These are phyloP conservation scores for Salmacisia buchloeana DNA, from an alignment of 1,284 basidiomycete species.

Conservation along the genomic window DNA sequence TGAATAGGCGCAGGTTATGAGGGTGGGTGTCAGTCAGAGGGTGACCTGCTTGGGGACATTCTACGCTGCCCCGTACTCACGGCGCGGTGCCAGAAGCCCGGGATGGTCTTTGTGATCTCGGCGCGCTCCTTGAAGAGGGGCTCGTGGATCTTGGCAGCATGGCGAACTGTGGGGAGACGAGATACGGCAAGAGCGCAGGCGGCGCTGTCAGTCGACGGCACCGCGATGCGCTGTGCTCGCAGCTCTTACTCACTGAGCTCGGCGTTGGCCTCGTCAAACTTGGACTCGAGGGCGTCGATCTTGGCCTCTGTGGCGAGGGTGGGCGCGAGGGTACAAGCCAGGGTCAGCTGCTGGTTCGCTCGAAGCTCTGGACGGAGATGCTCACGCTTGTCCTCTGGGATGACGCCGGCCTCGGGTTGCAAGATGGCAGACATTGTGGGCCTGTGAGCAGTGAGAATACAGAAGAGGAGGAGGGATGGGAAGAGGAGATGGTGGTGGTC, in stretches of 20 bases:
- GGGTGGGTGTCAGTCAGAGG: not conserved
- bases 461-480: not conserved
- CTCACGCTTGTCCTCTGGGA: not conserved
- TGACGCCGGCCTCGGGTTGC: not conserved
- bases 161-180: not conserved
- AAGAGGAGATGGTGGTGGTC: not conserved
- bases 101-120: conserved; percentile 32
- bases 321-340: too few species aligned
- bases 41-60: too few species aligned
- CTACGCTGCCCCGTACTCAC: conserved; percentile 23
- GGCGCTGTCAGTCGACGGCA: too few species aligned
- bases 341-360: too few species aligned
- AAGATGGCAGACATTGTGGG: not conserved
- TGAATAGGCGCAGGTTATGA: not conserved
- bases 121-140: conserved; percentile 43
- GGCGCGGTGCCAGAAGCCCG: conserved; percentile 44
- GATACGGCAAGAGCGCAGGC: not conserved
- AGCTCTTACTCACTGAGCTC: conserved; percentile 2
- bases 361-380: not conserved
- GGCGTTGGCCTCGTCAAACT: conserved; percentile 7
- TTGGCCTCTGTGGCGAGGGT: not conserved
- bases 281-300: conserved; percentile 2
- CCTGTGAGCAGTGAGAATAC: not conserved
- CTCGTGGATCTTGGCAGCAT: conserved; percentile 28
- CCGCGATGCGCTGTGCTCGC: too few species aligned